Evolutionary conservation across 2,329 filamentous ascomycete species (phyloP).

Genomic region (Tolypocladium inflatum): DNA sequence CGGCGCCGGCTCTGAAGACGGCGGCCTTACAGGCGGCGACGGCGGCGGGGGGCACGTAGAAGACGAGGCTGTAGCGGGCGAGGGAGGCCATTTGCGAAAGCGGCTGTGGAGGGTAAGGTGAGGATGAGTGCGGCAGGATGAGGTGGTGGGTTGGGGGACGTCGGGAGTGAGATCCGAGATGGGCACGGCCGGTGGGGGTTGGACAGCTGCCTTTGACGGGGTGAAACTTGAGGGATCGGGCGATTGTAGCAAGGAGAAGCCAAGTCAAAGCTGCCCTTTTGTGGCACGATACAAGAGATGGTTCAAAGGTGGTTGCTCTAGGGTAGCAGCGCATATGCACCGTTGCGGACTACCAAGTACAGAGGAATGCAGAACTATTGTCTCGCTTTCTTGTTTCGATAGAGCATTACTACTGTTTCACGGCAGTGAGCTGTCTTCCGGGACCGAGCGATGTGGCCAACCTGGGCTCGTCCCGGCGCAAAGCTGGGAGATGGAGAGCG

Average conservation of each 20-base stretch:
- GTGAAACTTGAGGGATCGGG: too few species aligned
- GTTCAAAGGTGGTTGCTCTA: not conserved
- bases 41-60: conserved; percentile 35
- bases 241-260: not conserved
- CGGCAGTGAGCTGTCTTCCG: not conserved
- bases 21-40: conserved; percentile 43
- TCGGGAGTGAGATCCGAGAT: not conserved
- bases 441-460: not conserved
- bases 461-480: not conserved
- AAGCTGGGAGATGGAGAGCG: not conserved
- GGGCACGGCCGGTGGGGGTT: not conserved
- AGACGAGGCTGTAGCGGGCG: conserved; percentile 31
- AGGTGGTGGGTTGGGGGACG: not conserved
- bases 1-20: conserved; percentile 49
- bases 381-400: too few species aligned
- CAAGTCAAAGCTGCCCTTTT: not conserved
- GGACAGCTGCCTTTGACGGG: not conserved
- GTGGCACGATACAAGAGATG: not conserved
- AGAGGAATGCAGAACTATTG: too few species aligned
- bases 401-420: too few species aligned
- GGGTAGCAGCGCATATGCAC: not conserved
- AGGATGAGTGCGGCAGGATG: not conserved
- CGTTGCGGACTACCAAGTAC: not conserved
- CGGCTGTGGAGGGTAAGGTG: not conserved
- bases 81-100: not conserved